Evolutionary conservation across 1,139 yeast genomes (phyloP), one percentile per base, ranked within the genome.

Genomic region (Pichia sp.): DNA sequence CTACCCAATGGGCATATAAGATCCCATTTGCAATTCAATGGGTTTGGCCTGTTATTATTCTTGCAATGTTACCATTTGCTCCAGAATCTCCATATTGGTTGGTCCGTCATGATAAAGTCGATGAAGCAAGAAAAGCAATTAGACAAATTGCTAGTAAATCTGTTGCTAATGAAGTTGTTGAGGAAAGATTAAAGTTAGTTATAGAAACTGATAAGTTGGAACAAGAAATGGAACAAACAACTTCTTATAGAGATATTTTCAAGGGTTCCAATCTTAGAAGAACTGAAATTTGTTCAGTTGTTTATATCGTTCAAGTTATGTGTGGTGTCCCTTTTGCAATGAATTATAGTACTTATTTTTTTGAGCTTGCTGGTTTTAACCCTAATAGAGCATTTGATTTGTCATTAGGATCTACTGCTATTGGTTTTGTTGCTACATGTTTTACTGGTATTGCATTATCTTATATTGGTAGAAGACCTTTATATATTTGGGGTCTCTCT

Each of bases 1-100:
- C 55, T 26, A 59, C 64, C 16, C 45, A 58, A 22, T 48, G 60
- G 49, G 65, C 76, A 10, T 73, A 70, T 56, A 61, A 64, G 41
- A 60, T 73, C 27, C 78, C 80, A 1, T 73, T 70, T 56, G 78
- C 74, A 0, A 43, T 74, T 25, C 83, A 78, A 59, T 79, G 84
- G 84, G 56, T 72, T 9, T 80, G 84, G 83, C 55, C 56, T 20
- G 35, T 50, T 12, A 30, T 46, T 26, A 45, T 55, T 29, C 32
- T 47, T 20, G 29, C 33, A 3, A 30, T 45, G 5, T 37, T 54
- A 27, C 48, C 39, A 4, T 51, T 49, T 39, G 52, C 54, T 20
- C 59, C 58, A n/a, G 58, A 55, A 43, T 55, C 59, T 10, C 59
- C 59, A 29, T 54, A 48, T 43, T 55, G 56, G 55, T 43, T 53